Evolutionary conservation across 1,284 basidiomycete genomes (phyloP).

Genomic region (Cryptococcus sp.): DNA sequence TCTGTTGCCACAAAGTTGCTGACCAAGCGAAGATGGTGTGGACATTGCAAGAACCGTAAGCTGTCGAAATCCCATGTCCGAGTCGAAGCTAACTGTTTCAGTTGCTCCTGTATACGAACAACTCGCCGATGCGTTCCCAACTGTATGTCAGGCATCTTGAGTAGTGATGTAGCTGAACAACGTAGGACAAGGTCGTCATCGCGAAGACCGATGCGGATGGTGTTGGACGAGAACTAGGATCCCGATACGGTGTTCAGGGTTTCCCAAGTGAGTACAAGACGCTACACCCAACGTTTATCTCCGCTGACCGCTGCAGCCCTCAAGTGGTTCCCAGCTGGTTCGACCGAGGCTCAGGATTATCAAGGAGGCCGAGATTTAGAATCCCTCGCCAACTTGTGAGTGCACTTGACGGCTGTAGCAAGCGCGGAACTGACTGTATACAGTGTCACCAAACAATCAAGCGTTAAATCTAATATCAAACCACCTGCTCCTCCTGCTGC

Average conservation of each 20-base stretch:
- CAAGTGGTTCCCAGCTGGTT: constrained; percentile 78
- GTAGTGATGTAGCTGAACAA: constrained; percentile 12
- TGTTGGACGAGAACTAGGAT: constrained; percentile 57
- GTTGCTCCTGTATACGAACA: constrained; percentile 84
- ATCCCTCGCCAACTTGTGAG: constrained; percentile 68
- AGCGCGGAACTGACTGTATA: constrained; percentile 1
- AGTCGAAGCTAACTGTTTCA: constrained; percentile 50
- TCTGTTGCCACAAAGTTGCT: not conserved
- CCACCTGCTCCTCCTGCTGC: constrained; percentile 73
- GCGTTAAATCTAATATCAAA: constrained; percentile 78
- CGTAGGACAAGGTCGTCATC: constrained; percentile 69
- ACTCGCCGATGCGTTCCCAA: constrained; percentile 74
- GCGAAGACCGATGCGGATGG: constrained; percentile 94
- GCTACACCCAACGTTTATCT: constrained; percentile 3
- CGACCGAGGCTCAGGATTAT: constrained; percentile 64
- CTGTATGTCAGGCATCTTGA: constrained; percentile 10
- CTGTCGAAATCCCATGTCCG: not conserved
- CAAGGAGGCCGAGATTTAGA: constrained; percentile 77
- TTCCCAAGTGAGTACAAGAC: constrained; percentile 67
- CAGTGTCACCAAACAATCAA: constrained; percentile 69
- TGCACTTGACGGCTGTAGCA: constrained; percentile 6
- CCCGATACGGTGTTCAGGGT: constrained; percentile 68
- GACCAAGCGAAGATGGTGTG: constrained; percentile 42
- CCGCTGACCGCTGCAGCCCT: constrained; percentile 56
- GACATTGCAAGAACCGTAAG: constrained; percentile 50